These are phyloP conservation scores for Ogataea minuta DNA, from an alignment of 805 yeast genomes.

Conservation along the genomic window DNA sequence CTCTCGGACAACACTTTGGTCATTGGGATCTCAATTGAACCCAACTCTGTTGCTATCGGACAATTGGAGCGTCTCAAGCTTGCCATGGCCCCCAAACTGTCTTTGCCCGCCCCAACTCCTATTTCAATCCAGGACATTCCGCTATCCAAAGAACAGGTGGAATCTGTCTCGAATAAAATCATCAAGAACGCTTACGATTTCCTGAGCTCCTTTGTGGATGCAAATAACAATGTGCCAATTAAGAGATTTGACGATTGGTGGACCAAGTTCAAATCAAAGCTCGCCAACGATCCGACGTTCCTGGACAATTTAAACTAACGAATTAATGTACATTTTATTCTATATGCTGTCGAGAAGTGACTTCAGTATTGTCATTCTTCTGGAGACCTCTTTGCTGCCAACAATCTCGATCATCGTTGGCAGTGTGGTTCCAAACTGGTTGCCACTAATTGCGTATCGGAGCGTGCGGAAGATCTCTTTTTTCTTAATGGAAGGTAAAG, in stretches of 20 bases:
- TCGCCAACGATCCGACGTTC: constrained; percentile 80
- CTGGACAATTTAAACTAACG: constrained; percentile 47
- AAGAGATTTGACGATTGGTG: constrained; percentile 93
- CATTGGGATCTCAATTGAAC: constrained; percentile 91
- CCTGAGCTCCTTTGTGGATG: constrained; percentile 81
- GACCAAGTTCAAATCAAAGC: constrained; percentile 77
- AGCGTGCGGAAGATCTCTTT: constrained; percentile 53
- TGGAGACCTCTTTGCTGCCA: constrained; percentile 42
- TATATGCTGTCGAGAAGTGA: background rate
- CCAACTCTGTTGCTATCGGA: constrained; percentile 61
- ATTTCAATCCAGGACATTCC: constrained; percentile 25
- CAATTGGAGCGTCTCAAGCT: constrained; percentile 40
- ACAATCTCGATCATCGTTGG: constrained; percentile 55
- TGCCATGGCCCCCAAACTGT: constrained; percentile 25
- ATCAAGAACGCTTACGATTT: constrained; percentile 91
- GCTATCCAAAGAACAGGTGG: constrained; percentile 33
- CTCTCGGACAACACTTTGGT: constrained; percentile 22
- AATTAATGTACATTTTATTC: background rate
- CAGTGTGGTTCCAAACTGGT: constrained; percentile 65
- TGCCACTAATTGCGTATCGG: constrained; percentile 69
- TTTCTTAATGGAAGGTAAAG: constrained; percentile 26
- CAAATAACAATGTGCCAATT: constrained; percentile 78
- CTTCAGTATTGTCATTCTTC: constrained; percentile 1
- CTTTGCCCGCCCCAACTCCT: constrained; percentile 33
- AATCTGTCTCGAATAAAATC: constrained; percentile 77